A percentile compares a stretch with the other conserved stretches of the same genome.
Conservation (phyloP, 1,139 yeast species). For the Blastobotrys buckinghamii region DNA sequence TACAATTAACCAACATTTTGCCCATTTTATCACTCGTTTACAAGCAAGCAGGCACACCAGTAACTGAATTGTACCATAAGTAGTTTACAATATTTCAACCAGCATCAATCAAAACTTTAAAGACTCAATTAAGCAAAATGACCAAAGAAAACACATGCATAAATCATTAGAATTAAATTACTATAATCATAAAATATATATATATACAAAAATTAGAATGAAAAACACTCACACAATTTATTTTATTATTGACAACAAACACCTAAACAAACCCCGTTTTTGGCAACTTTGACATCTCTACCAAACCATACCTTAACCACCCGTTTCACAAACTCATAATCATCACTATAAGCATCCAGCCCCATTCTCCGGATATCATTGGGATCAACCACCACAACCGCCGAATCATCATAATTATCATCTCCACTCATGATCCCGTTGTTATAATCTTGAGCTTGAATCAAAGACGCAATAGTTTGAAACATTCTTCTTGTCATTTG, state of each 20-base stretch:
- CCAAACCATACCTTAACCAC: slow-evolving; percentile 57
- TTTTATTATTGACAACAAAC: not conserved
- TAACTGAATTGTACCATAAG: no score
- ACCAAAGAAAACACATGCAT: no score
- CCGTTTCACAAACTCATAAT: slow-evolving; percentile 49
- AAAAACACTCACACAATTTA: no score
- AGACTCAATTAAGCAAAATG: no score
- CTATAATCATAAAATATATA: no score
- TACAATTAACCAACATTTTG: no score
- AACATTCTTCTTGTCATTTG: slow-evolving; percentile 27
- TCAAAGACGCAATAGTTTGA: slow-evolving; percentile 17
- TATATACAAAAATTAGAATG: no score
- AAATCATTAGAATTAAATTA: no score
- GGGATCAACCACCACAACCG: slow-evolving; percentile 30
- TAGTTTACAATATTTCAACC: no score
- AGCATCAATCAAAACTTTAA: no score
- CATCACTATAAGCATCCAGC: slow-evolving; percentile 64
- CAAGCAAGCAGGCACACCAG: no score
- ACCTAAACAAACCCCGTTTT: not conserved
- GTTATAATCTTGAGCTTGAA: slow-evolving; percentile 19
- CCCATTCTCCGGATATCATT: slow-evolving; percentile 64
- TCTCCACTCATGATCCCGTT: slow-evolving; percentile 11
- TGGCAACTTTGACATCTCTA: slow-evolving; percentile 15
- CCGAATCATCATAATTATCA: slow-evolving; percentile 28
- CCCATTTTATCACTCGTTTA: no score